Evolutionary conservation across 148 eudicot species (phyloP), one percentile per base, ranked within the genome.

Genomic region (Fagopyrum tataricum): DNA sequence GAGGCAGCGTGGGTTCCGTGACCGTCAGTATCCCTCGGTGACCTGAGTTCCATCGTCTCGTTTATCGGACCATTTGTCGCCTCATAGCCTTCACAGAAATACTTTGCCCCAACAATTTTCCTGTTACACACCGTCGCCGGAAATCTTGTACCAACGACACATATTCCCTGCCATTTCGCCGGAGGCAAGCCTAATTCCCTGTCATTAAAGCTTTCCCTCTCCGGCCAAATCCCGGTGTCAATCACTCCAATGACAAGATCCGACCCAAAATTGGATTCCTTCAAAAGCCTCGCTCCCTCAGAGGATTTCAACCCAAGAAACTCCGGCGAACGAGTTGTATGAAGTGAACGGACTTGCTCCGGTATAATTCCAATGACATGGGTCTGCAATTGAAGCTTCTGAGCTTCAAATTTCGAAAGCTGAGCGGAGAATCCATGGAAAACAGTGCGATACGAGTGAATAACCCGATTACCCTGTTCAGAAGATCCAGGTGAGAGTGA

Each of bases 1-100:
- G 97, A 91, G 0, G 99, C 99, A 4, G 99, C 91, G 78, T 95
- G 99, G 7, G 99, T 95, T 2, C 99, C 99, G 37, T 95, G 99
- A 0, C 99, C 99, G 52, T 95, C 99, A 31, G 90, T 80, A 51
- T 95, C 99, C 15, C 97, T 70, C 6, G 97, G 84, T 0, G 97
- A 91, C 2, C 84, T 75, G 6, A 67, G 61, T 80, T 95, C 98
- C 15, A 68, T 52, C 0, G 88, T 84, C 5, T 72, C 86, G 48
- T 95, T 95, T 88, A 95, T 86, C 20, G 81, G 85, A 1, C 99
- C 99, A 61, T 87, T 90, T 0, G 90, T 83, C 0, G 97, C 88
- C 14, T 91, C 97, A 31, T 90, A 92, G 0, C 97, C 99, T 5
- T 72, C 47, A 23, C 67, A 76, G 6, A 91, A 95, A 53, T 44